Percentiles rank a stretch among this genome's conserved stretches.
Evolutionary conservation across 257 asterid species (phyloP).

Genomic region (Primulina huaijiensis): DNA sequence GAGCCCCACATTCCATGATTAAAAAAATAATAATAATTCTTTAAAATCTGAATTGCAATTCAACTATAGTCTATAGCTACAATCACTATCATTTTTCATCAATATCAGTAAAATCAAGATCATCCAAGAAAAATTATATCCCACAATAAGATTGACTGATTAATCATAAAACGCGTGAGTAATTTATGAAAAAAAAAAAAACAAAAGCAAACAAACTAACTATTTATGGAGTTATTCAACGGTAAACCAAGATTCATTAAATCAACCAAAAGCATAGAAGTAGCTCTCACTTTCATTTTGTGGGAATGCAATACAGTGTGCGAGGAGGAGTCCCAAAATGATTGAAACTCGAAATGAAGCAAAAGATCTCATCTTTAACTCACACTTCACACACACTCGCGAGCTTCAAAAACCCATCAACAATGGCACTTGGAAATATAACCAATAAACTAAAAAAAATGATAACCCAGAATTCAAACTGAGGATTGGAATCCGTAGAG

Average conservation of each 20-base stretch:
- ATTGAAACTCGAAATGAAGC: conserved; percentile 34
- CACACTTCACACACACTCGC: conserved; percentile 1
- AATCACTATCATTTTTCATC: conserved; percentile 3
- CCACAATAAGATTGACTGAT: conserved; percentile 27
- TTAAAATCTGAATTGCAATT: conserved; percentile 7
- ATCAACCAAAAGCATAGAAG: conserved; percentile 2
- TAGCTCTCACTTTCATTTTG: conserved; percentile 53
- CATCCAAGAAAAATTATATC: conserved; percentile 20
- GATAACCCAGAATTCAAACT: not conserved
- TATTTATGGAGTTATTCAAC: conserved; percentile 1
- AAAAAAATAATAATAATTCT: conserved; percentile 10
- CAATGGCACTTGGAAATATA: not conserved
- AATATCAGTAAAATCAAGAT: conserved; percentile 24
- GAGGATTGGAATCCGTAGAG: not conserved
- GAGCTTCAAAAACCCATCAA: not conserved
- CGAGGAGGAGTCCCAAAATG: conserved; percentile 38
- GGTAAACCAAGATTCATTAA: conserved; percentile 43
- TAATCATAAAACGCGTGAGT: conserved; percentile 7
- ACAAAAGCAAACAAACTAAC: not conserved
- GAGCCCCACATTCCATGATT: conserved; percentile 14
- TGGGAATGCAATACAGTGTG: conserved; percentile 53
- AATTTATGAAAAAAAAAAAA: not conserved
- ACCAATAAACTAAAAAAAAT: not conserved
- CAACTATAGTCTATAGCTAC: conserved; percentile 16
- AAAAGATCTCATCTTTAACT: conserved; percentile 40